Conservation (phyloP, 345 rosid species). For the Populus tremula region DNA sequence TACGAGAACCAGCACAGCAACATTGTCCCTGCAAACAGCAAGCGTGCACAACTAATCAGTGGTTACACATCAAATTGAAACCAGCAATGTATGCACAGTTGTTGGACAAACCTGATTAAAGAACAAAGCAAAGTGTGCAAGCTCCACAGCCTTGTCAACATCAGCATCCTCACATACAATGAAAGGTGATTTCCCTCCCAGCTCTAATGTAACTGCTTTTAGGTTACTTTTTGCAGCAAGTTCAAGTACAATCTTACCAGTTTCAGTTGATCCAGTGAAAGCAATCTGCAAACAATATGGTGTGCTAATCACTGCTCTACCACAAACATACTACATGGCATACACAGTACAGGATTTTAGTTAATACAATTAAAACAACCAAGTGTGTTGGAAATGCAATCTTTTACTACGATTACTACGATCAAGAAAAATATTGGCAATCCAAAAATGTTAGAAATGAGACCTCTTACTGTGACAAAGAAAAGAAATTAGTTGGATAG, state of each 20-base stretch:
- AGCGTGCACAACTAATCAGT: not conserved
- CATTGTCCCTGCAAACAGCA: slow-evolving; percentile 26
- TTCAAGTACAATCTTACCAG: slow-evolving; percentile 23
- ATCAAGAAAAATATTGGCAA: not conserved
- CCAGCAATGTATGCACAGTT: not conserved
- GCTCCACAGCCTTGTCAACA: slow-evolving; percentile 24
- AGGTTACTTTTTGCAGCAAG: slow-evolving; percentile 32
- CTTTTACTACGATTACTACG: not conserved
- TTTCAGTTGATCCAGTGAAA: slow-evolving; percentile 32
- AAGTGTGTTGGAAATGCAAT: not conserved
- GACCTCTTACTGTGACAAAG: not conserved
- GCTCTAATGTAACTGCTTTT: slow-evolving; percentile 31
- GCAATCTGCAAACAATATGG: slow-evolving; percentile 13
- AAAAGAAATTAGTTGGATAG: not conserved
- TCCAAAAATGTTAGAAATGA: not conserved
- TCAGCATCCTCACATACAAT: slow-evolving; percentile 32
- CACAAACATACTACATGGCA: not conserved
- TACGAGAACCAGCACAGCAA: slow-evolving; percentile 33
- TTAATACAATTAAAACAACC: not conserved
- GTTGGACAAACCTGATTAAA: slow-evolving; percentile 26
- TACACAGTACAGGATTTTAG: not conserved
- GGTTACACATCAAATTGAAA: not conserved
- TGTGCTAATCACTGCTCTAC: not conserved
- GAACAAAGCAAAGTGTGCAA: slow-evolving; percentile 28
- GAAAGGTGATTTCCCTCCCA: slow-evolving; percentile 36